Percentiles rank a stretch among this genome's conserved stretches.
Evolutionary conservation across 1,139 yeast species (phyloP).

Genomic region (Nakaseomyces delphensis): DNA sequence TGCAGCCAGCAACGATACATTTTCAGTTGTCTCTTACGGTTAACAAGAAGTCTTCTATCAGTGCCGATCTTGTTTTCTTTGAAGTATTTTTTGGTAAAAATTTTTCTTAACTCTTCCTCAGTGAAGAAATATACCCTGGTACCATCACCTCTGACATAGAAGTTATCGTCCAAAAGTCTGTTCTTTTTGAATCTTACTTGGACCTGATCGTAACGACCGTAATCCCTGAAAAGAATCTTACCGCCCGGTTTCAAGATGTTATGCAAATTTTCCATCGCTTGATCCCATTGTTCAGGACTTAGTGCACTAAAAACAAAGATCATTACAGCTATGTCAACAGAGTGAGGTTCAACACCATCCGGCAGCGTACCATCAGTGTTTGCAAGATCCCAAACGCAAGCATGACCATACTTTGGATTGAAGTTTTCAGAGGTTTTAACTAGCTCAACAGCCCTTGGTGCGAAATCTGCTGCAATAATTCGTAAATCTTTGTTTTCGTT

Average conservation of each 20-base stretch:
- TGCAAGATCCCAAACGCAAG: slow-evolving; percentile 94
- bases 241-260: slow-evolving; percentile 90
- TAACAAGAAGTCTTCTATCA: slow-evolving; percentile 82
- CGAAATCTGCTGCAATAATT: slow-evolving; percentile 83
- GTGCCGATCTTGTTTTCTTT: slow-evolving; percentile 70
- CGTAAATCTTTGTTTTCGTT: slow-evolving; percentile 70
- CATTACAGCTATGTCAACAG: slow-evolving; percentile 87
- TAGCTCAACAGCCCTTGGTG: slow-evolving; percentile 80
- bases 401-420: slow-evolving; percentile 57
- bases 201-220: slow-evolving; percentile 92
- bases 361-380: slow-evolving; percentile 69
- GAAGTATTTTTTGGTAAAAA: slow-evolving; percentile 59
- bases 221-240: slow-evolving; percentile 78
- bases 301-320: slow-evolving; percentile 89
- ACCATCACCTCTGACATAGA: slow-evolving; percentile 95
- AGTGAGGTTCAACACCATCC: slow-evolving; percentile 68
- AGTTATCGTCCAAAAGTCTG: slow-evolving; percentile 80
- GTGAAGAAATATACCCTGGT: slow-evolving; percentile 95
- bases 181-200: slow-evolving; percentile 90
- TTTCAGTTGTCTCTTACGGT: slow-evolving; percentile 81
- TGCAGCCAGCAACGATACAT: slow-evolving; percentile 98
- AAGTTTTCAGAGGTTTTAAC: slow-evolving; percentile 60
- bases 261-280: slow-evolving; percentile 61
- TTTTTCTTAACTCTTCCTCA: slow-evolving; percentile 75
- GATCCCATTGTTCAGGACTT: slow-evolving; percentile 84